These are phyloP conservation scores for Amanita polypyramis DNA, from an alignment of 768 basidiomycete species.

Conservation along the genomic window DNA sequence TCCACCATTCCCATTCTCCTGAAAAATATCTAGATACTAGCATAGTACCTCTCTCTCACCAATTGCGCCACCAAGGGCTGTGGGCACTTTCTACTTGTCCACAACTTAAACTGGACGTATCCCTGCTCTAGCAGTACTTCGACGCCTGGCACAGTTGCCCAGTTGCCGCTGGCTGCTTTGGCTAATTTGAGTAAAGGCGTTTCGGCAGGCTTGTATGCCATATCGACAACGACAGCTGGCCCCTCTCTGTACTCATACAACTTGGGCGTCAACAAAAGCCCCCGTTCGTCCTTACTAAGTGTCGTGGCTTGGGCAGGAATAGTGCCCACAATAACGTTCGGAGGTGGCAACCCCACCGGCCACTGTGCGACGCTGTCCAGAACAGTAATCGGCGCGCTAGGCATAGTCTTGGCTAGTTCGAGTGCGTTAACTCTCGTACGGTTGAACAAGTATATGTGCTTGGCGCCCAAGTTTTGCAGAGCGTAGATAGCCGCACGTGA, in stretches of 20 bases:
- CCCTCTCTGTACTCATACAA: slow-evolving; percentile 45
- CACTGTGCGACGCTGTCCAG: slow-evolving; percentile 49
- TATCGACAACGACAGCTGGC: slow-evolving; percentile 71
- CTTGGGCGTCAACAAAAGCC: slow-evolving; percentile 40
- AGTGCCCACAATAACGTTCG: slow-evolving; percentile 79
- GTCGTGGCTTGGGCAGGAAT: slow-evolving; percentile 66
- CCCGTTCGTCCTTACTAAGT: slow-evolving; percentile 15
- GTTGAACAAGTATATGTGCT: slow-evolving; percentile 79
- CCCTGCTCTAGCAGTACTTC: slow-evolving; percentile 87
- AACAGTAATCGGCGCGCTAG: slow-evolving; percentile 46
- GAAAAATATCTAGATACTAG: neutral
- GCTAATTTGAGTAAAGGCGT: slow-evolving; percentile 76
- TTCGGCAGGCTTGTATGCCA: slow-evolving; percentile 86
- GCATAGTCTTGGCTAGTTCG: slow-evolving; percentile 58
- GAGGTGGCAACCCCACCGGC: slow-evolving; percentile 32
- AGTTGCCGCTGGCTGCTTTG: slow-evolving; percentile 34
- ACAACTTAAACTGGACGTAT: slow-evolving; percentile 71
- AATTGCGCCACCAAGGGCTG: slow-evolving; percentile 29
- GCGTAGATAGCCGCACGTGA: slow-evolving; percentile 93
- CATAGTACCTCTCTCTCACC: slow-evolving; percentile 38
- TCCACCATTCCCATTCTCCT: neutral
- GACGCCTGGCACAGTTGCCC: slow-evolving; percentile 69
- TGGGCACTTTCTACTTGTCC: slow-evolving; percentile 66
- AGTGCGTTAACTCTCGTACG: slow-evolving; percentile 70
- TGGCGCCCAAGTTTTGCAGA: slow-evolving; percentile 54